Conservation (phyloP, 257 asterid species). For the Hygrophila difformis region DNA sequence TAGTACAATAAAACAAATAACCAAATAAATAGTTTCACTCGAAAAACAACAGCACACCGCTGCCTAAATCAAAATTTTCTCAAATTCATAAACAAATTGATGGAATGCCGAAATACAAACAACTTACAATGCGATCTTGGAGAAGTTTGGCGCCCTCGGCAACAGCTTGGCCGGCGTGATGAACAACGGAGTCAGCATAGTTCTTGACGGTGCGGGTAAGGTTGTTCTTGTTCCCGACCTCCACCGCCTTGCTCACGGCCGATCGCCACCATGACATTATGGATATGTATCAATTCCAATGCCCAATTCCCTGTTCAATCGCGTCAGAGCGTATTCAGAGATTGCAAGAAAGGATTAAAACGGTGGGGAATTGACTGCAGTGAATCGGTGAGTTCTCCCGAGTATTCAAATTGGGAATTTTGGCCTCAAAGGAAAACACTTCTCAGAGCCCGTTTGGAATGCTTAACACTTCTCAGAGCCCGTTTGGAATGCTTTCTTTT, state of each 20-base stretch:
- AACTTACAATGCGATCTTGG: constrained; percentile 76
- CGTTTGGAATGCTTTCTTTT: too few relatives aligned
- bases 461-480: too few relatives aligned
- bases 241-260: constrained; percentile 95
- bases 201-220: constrained; percentile 82
- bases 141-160: constrained; percentile 87
- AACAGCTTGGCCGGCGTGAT: constrained; percentile 97
- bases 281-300: too few relatives aligned
- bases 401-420: too few relatives aligned
- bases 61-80: neutral
- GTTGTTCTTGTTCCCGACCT: constrained; percentile 88
- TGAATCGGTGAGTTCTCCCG: too few relatives aligned
- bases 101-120: neutral
- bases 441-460: too few relatives aligned
- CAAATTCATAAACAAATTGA: constrained; percentile 9
- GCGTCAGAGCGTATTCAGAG: too few relatives aligned
- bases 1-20: too few relatives aligned
- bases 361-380: too few relatives aligned
- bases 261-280: constrained; percentile 92
- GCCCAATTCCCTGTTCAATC: too few relatives aligned
- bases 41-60: neutral
- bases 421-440: too few relatives aligned
- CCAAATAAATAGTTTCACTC: neutral
- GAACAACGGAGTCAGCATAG: constrained; percentile 88
- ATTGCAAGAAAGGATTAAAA: too few relatives aligned